phyloP scores from a whole-genome alignment of 495 filamentous ascomycete genomes.

The Penicillium coprophilum region DNA sequence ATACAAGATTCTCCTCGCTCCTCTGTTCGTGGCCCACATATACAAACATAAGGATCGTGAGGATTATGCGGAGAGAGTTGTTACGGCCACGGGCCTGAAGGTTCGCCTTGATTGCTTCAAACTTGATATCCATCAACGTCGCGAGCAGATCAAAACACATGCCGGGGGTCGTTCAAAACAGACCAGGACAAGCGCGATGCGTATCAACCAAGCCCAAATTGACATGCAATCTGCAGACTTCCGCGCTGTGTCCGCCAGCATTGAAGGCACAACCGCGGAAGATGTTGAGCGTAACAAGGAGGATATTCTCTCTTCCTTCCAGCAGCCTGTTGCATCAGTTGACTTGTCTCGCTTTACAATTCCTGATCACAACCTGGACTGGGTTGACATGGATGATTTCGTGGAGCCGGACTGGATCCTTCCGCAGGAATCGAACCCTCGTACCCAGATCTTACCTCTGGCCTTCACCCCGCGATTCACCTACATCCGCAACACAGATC shows the following conservation, averaged over 20 bases:
- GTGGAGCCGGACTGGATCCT: conserved; percentile 96
- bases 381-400: conserved; percentile 99
- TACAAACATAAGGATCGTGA: conserved; percentile 98
- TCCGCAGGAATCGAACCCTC: conserved; percentile 84
- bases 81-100: conserved; percentile 92
- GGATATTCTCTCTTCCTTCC: conserved; percentile 55
- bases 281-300: conserved; percentile 65
- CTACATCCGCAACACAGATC: conserved; percentile 97
- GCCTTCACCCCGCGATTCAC: conserved; percentile 92
- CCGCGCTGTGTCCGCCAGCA: conserved; percentile 87
- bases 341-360: conserved; percentile 92
- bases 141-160: conserved; percentile 83
- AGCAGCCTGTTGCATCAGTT: conserved; percentile 50
- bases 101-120: conserved; percentile 92
- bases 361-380: conserved; percentile 87
- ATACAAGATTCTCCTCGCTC: conserved; percentile 89
- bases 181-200: conserved; percentile 83
- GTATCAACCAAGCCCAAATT: conserved; percentile 88
- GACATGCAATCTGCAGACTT: conserved; percentile 93
- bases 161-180: conserved; percentile 70
- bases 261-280: conserved; percentile 71
- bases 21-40: conserved; percentile 90
- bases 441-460: conserved; percentile 88
- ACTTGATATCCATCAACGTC: conserved; percentile 90
- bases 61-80: conserved; percentile 73